Conservation (phyloP, 345 rosid species). For the Xanthoceras sorbifolium region DNA sequence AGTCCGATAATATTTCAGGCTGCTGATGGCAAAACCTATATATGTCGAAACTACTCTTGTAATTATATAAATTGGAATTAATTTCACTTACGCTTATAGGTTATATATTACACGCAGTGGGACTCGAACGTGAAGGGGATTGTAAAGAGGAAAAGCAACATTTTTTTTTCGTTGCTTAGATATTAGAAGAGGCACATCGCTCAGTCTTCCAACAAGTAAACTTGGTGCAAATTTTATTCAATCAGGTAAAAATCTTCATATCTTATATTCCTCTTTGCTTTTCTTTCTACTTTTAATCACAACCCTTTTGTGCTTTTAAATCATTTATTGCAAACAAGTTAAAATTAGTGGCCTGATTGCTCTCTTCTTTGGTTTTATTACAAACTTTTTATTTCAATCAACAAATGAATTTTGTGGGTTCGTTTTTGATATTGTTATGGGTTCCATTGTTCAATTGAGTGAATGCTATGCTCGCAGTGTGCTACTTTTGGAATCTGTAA, state of each 20-base stretch:
- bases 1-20: no score
- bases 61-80: no score
- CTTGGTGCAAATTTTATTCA: neutral
- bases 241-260: neutral
- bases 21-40: no score
- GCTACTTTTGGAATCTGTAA: neutral
- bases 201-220: neutral
- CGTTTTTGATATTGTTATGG: neutral
- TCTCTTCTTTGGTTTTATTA: neutral
- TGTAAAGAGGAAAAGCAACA: no score
- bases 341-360: neutral
- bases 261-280: neutral
- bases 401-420: neutral
- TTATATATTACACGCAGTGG: no score
- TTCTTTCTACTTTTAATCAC: neutral
- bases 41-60: no score
- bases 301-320: constrained; percentile 2
- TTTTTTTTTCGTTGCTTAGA: no score
- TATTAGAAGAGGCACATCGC: no score
- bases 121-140: no score
- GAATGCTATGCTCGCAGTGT: neutral
- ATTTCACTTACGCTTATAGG: no score
- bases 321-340: neutral
- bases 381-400: neutral
- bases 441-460: neutral